Evolutionary conservation across 2,329 filamentous ascomycete genomes (phyloP), one percentile per base, ranked within the genome.

Genomic region (Botryotinia calthae): DNA sequence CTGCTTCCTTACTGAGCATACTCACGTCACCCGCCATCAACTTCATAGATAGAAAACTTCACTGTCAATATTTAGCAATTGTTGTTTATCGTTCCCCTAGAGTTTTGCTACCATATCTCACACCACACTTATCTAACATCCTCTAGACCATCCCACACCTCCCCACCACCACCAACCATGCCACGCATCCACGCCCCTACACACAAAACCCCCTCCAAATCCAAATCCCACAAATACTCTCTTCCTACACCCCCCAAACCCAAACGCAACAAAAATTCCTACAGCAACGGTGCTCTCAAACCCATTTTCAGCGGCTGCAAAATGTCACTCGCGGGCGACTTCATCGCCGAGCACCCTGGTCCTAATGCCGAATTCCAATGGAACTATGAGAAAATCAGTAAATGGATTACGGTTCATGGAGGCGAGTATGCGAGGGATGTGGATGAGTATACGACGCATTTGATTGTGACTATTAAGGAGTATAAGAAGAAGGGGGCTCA

Each of bases 401-500:
- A 84, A 56, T 97, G 93, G 93, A 85, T 93, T 16, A 83, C 83
- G 6, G 79, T 84, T 6, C 88, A 91, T 73, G 89, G 88, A 10
- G 94, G 92, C 1, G 81, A 73, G 1, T 91, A 89, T 79, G 82
- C 83, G 0, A 80, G 83, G 1, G 82, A 84, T 0, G 82, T 93
- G 28, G 84, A 84, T 40, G 80, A 84, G 0, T 78, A 83, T 0
- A 88, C 91, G 16, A 97, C 94, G 0, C 94, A 97, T 81, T 83
- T 97, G 0, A 85, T 97, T 34, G 88, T 89, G 71, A 89, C 88
- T 0, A 83, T 86, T 67, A 85, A 89, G 48, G 87, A 90, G 25
- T 94, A 89, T 81, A 85, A 86, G 74, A 78, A 77, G 46, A 77
- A 74, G 51, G 58, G 42, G 34, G 10, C 40, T 1, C 74, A 78